Percentiles rank a stretch among this genome's conserved stretches.
Conservation (phyloP, 805 yeast genomes). For the Suhomyces vadensis region DNA sequence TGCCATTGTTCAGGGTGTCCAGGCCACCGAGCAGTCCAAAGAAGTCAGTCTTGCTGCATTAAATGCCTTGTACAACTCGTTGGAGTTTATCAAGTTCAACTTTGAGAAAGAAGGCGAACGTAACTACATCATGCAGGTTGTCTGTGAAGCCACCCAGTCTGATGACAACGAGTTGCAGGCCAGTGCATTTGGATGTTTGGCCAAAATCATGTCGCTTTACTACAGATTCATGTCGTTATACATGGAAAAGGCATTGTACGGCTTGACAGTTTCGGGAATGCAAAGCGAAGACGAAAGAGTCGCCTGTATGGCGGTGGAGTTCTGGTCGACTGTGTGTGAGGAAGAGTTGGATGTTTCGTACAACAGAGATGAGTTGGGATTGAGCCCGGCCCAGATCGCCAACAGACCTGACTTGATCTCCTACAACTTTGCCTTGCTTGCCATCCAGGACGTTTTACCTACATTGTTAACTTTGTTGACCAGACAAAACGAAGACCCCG, state of each 20-base stretch:
- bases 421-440: conserved; percentile 82
- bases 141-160: conserved; percentile 98
- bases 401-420: conserved; percentile 47
- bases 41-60: conserved; percentile 86
- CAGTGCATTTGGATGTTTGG: conserved; percentile 93
- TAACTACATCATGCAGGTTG: conserved; percentile 97
- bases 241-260: conserved; percentile 95
- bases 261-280: conserved; percentile 90
- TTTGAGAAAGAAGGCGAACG: conserved; percentile 94
- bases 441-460: conserved; percentile 84
- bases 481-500: conserved; percentile 89
- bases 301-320: conserved; percentile 97
- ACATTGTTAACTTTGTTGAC: conserved; percentile 77
- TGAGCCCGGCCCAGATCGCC: conserved; percentile 34
- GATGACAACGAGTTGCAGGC: conserved; percentile 80
- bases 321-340: conserved; percentile 99
- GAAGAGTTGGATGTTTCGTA: conserved; percentile 83
- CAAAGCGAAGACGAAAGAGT: conserved; percentile 79
- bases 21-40: conserved; percentile 69
- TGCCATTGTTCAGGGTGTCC: conserved; percentile 97
- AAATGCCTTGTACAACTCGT: conserved; percentile 86
- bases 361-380: conserved; percentile 63
- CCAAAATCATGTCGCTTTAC: conserved; percentile 86
- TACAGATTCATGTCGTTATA: conserved; percentile 88
- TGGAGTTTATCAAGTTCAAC: conserved; percentile 84